Base-by-base conservation (phyloP, 257 asterid genomes). In the Solanum okadae region DNA sequence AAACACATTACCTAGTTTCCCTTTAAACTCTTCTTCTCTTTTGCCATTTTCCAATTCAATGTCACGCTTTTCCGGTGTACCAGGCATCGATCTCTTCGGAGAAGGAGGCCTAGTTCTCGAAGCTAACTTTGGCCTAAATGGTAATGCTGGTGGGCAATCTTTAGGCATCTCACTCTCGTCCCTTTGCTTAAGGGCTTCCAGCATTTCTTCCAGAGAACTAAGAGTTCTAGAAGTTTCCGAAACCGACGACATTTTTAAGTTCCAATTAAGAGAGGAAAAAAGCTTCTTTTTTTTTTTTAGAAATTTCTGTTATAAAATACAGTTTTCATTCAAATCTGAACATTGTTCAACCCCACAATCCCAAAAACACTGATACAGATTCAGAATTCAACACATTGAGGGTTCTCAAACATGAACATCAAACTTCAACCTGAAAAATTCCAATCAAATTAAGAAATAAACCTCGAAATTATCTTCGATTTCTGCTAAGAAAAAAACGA, bases 171-270 rank as follows among this genome's bases (percentile, higher is more conserved):
- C 96, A 81, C 44, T 38, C 84, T 93, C 98, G 14, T 93, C 98
- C 84, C 94, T 92, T 52, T 87, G 92, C 93, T 89, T 93, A 87
- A 97, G 95, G 33, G 96, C 91, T 37, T 97, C 99, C 93, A 97
- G 92, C 99, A 96, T 97, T 83, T 92, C 98, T 92, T 97, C 99
- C 86, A 97, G 90, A 86, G 98, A 96, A 94, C 99, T 97, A 87
- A 96, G 92, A 78, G 92, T 90, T 31, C 91, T 46, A 10, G 93
- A 93, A 92, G 89, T 90, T 0, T 96, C 95, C 86, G 97, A 93
- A 61, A 93, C 91, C 5, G 96, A 91, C 87, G 94, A 84, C 98
- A 95, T 95, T 75, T 90, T 65, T 3, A 14, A 7, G 38, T 79
- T 44, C 34, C 67, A 16, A 46, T 7, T 42, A 42, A 23, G 59